Evolutionary conservation across 2,329 filamentous ascomycete genomes (phyloP).

Genomic region (Penicillium glabrum): DNA sequence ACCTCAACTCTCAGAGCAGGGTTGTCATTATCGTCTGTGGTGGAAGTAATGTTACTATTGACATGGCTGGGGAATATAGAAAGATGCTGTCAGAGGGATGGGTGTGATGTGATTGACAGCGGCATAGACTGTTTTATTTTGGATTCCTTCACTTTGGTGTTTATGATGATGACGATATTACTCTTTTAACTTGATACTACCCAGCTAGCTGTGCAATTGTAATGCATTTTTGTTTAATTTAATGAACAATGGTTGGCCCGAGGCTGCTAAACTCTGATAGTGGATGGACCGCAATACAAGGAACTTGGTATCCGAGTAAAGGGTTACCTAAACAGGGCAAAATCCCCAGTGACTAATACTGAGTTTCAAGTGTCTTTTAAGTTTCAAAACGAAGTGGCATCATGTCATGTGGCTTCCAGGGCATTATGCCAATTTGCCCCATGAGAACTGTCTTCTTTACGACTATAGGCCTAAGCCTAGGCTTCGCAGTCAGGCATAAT

Average conservation of each 20-base stretch:
- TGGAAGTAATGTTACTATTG: constrained; percentile 65
- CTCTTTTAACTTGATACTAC: not conserved
- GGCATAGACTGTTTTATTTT: constrained; percentile 5
- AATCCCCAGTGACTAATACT: no score
- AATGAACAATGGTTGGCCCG: not conserved
- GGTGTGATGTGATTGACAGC: constrained; percentile 23
- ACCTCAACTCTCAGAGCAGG: constrained; percentile 65
- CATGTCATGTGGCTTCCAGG: no score
- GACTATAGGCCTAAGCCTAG: no score
- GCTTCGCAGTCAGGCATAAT: no score
- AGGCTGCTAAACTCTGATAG: not conserved
- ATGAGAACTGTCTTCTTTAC: no score
- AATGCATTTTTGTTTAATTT: not conserved
- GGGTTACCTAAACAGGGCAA: no score
- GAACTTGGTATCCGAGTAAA: not conserved
- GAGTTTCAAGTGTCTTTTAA: no score
- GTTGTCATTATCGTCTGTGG: constrained; percentile 87
- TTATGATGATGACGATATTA: not conserved
- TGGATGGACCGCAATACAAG: not conserved
- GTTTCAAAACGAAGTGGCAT: no score
- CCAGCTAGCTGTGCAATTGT: not conserved
- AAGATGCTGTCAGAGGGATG: constrained; percentile 44
- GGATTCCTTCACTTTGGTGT: not conserved
- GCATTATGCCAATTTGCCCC: no score
- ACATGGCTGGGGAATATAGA: constrained; percentile 61